phyloP scores from a whole-genome alignment of 139 green algal genomes.

The Chlorella sp. region DNA sequence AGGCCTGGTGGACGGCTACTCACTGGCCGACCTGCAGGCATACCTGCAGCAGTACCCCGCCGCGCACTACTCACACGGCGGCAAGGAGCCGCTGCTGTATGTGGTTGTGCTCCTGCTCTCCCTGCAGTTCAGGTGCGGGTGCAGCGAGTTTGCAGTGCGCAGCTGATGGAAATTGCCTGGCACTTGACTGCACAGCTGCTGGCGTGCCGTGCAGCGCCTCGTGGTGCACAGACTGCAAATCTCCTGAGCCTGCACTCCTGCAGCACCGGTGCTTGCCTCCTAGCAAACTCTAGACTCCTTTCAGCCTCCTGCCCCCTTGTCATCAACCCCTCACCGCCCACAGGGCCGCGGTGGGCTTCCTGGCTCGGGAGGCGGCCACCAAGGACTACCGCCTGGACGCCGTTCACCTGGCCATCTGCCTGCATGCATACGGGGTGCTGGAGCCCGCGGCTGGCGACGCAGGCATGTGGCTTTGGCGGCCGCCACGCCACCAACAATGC shows the following conservation, averaged over 20 bases:
- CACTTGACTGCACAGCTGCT: too few species aligned
- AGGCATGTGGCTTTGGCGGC: background rate
- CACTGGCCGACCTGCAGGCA: conserved; percentile 74
- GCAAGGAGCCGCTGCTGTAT: conserved; percentile 85
- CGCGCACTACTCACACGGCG: conserved; percentile 81
- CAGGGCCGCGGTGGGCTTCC: conserved; percentile 50
- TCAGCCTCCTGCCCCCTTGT: background rate
- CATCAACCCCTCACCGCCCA: background rate
- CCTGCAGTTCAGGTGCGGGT: conserved; percentile 72
- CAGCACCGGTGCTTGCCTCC: background rate
- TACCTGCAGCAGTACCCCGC: conserved; percentile 85
- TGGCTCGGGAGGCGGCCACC: conserved; percentile 61
- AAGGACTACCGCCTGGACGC: conserved; percentile 72
- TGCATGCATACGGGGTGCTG: conserved; percentile 61
- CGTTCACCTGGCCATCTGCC: conserved; percentile 77
- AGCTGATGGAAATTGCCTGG: too few species aligned
- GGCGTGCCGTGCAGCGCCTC: too few species aligned
- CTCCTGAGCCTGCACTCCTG: too few species aligned
- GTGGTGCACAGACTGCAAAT: too few species aligned
- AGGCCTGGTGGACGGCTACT: conserved; percentile 51
- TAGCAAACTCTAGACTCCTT: too few species aligned
- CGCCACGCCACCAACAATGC: too few species aligned
- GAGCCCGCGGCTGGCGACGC: conserved; percentile 24
- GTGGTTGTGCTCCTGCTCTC: conserved; percentile 86
- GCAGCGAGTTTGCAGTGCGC: too few species aligned